phyloP scores from a whole-genome alignment of 2,329 filamentous ascomycete species.

The Aureobasidium sp. region DNA sequence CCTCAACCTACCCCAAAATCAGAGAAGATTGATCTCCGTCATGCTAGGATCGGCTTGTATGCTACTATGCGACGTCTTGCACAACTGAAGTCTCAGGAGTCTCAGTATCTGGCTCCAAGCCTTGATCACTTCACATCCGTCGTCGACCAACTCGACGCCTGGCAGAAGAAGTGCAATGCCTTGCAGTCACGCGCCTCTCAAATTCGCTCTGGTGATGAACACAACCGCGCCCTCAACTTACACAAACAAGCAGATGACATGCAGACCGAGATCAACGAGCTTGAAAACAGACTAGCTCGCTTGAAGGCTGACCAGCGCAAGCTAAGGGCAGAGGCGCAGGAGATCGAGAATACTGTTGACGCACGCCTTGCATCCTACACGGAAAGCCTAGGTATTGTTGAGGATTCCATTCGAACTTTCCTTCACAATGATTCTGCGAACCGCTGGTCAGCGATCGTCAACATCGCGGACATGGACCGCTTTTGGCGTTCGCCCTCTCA shows the following conservation, averaged over 20 bases:
- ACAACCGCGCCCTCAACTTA: conserved; percentile 48
- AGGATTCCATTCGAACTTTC: conserved; percentile 54
- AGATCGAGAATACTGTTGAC: conserved; percentile 59
- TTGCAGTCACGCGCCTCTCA: conserved; percentile 50
- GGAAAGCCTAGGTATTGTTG: conserved; percentile 58
- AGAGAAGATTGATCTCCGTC: conserved; percentile 50
- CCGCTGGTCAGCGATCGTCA: neutral
- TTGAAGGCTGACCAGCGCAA: conserved; percentile 56
- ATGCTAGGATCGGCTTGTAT: conserved; percentile 59
- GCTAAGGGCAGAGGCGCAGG: conserved; percentile 54
- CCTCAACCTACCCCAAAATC: conserved; percentile 37
- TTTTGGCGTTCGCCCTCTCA: conserved; percentile 51
- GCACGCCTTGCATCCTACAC: conserved; percentile 66
- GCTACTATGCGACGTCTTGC: conserved; percentile 58
- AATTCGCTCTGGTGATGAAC: conserved; percentile 50
- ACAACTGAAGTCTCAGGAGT: conserved; percentile 61
- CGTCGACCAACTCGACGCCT: conserved; percentile 52
- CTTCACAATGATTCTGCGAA: conserved; percentile 34
- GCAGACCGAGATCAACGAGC: conserved; percentile 56
- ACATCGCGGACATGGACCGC: neutral
- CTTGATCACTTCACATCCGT: conserved; percentile 51
- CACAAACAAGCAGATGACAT: conserved; percentile 47
- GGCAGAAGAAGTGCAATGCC: conserved; percentile 51
- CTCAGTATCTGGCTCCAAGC: conserved; percentile 52
- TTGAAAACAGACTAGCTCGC: conserved; percentile 57